A percentile compares a stretch with the other conserved stretches of the same genome.
Evolutionary conservation across 1,139 yeast species (phyloP).

Genomic region (Suhomyces anneliseae): DNA sequence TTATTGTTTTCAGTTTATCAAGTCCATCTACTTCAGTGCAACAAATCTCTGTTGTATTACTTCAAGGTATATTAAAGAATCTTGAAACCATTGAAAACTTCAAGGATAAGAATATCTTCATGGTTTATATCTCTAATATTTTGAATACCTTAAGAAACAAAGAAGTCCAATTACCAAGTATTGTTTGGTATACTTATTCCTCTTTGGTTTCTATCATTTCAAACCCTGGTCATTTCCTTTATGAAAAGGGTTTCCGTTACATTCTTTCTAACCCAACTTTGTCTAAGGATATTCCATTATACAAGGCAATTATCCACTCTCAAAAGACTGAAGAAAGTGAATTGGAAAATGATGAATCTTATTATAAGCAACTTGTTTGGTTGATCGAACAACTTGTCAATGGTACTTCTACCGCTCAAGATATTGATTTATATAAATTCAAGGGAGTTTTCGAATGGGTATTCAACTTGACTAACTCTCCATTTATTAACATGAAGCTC

Average conservation of each 20-base stretch:
- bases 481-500: constrained; percentile 43
- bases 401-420: constrained; percentile 48
- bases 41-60: constrained; percentile 34
- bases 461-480: constrained; percentile 53
- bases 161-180: constrained; percentile 10
- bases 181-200: constrained; percentile 46
- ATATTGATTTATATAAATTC: constrained; percentile 51
- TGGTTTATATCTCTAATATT: constrained; percentile 61
- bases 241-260: constrained; percentile 66
- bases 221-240: constrained; percentile 71
- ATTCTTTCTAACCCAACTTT: constrained; percentile 58
- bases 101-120: constrained; percentile 60
- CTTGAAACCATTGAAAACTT: constrained; percentile 36
- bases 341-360: constrained; percentile 48
- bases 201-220: constrained; percentile 56
- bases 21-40: constrained; percentile 13
- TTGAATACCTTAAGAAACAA: constrained; percentile 42
- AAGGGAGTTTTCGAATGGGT: constrained; percentile 68
- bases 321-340: constrained; percentile 30
- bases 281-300: constrained; percentile 67
- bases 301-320: constrained; percentile 42
- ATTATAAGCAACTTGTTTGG: constrained; percentile 66
- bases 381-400: constrained; percentile 49
- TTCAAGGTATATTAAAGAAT: constrained; percentile 44
- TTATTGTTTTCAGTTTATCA: constrained; percentile 52